phyloP scores from a whole-genome alignment of 2,329 filamentous ascomycete genomes.

The Parastagonospora nodorum region DNA sequence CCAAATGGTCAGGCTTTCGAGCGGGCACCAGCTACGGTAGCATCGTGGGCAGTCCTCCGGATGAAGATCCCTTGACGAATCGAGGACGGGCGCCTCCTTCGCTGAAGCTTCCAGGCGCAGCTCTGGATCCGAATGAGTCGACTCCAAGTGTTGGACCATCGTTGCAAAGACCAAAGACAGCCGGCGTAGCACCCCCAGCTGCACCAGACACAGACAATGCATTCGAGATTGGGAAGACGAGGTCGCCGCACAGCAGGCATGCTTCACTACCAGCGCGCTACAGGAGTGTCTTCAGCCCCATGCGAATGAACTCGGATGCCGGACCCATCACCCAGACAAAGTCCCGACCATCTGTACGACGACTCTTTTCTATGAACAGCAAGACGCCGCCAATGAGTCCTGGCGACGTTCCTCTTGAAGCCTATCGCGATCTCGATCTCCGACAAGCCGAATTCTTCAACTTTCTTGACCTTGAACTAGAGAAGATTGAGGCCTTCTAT shows the following conservation, averaged over 20 bases:
- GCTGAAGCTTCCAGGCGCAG: conserved; percentile 66
- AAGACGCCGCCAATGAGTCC: conserved; percentile 42
- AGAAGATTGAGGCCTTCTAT: conserved; percentile 94
- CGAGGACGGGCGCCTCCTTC: conserved; percentile 51
- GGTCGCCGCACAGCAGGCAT: conserved; percentile 36
- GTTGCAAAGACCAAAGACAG: conserved; percentile 18
- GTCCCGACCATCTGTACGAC: conserved; percentile 46
- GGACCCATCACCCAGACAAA: conserved; percentile 23
- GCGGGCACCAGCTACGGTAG: conserved; percentile 64
- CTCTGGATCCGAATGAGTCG: conserved; percentile 53
- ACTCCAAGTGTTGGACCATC: conserved; percentile 25
- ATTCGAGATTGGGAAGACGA: conserved; percentile 52
- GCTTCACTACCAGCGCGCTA: conserved; percentile 35
- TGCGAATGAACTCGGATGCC: conserved; percentile 49
- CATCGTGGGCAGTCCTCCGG: conserved; percentile 61
- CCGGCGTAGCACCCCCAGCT: conserved; percentile 22
- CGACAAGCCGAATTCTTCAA: conserved; percentile 83
- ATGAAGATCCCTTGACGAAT: conserved; percentile 9
- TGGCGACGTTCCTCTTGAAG: conserved; percentile 58
- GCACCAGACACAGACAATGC: conserved; percentile 40
- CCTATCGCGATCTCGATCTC: conserved; percentile 68
- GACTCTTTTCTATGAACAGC: conserved; percentile 52
- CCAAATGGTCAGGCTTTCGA: conserved; percentile 16
- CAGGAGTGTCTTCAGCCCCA: conserved; percentile 47
- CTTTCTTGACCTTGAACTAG: conserved; percentile 81